Evolutionary conservation across 805 yeast genomes (phyloP).

Genomic region (Nakazawaea ishiwadae): DNA sequence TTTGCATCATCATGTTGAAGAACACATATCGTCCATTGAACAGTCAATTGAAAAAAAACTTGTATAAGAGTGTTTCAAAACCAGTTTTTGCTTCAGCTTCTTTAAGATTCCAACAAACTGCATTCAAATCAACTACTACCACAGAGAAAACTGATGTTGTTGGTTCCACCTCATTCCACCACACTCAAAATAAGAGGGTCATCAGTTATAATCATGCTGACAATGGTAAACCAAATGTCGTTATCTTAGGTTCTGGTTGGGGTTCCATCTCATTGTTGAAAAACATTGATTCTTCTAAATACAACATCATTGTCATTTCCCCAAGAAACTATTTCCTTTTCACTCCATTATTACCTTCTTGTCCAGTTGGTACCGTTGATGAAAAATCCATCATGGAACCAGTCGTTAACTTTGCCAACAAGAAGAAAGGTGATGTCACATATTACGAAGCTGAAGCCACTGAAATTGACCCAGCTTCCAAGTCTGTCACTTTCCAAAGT

Average conservation of each 20-base stretch:
- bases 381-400: constrained; percentile 49
- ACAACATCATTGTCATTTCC: constrained; percentile 49
- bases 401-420: constrained; percentile 46
- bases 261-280: constrained; percentile 48
- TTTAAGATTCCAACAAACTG: constrained; percentile 6
- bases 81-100: too few relatives aligned
- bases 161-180: constrained; percentile 12
- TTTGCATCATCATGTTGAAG: not conserved
- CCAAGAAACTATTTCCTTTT: constrained; percentile 53
- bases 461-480: constrained; percentile 40
- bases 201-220: constrained; percentile 13
- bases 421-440: constrained; percentile 45
- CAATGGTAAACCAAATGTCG: constrained; percentile 19
- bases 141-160: constrained; percentile 1
- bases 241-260: constrained; percentile 55
- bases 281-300: constrained; percentile 47
- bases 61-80: too few relatives aligned
- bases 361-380: constrained; percentile 53
- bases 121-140: constrained; percentile 5
- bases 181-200: constrained; percentile 4
- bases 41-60: constrained; percentile 6
- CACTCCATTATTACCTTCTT: constrained; percentile 51
- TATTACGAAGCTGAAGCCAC: constrained; percentile 56
- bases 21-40: not conserved
- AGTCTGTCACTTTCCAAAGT: constrained; percentile 40